Base-by-base conservation (phyloP, 2,329 filamentous ascomycete genomes). In the Trichophaea hybrida region DNA sequence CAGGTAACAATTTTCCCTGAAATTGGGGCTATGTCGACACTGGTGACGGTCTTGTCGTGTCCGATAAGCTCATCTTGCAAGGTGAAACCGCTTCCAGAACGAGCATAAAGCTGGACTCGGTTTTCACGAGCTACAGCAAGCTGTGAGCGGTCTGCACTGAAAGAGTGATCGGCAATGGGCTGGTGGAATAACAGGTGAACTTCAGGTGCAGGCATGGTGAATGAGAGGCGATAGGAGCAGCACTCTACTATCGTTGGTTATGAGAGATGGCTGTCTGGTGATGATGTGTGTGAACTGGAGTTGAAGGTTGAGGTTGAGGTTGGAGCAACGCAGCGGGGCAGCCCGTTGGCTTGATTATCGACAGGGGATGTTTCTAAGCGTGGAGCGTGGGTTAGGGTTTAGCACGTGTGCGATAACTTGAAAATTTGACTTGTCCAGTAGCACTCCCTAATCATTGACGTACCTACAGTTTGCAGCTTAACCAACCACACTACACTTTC, bases 171-270 rank as follows among this genome's bases (percentile, higher is more conserved):
- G 67, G 88, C 88, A 71, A 98, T 96, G 63, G 91, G 89, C 68
- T 85, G 83, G 76, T 97, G 89, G 77, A 98, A 98, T 67, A 98
- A 85, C 71, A 97, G 90, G 75, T 97, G 88, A 61, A 94, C 86
- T 78, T 97, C 88, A 66, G 90, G 88, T 61, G 84, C 73, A 58
- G 87, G 78, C 91, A 97, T 97, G 61, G 57, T 61, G 56, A n/a
- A 37, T 50, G 48, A 50, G n/a, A 32, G 43, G 75, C 78, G 84
- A 86, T 88, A 93, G 88, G 88, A 94, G 88, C 77, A 87, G 81
- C 88, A 94, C 93, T 97, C 93, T 85, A 97, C 93, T 96, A 93
- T 80, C 86, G 81, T 77, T 50, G 58, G 38, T 33, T 15, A 31
- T 33, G 40, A 55, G 46, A 38, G 58, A 53, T 59, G 35, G 33